Conservation (phyloP, 768 basidiomycete genomes). For the Agaricus sinodeliciosus region DNA sequence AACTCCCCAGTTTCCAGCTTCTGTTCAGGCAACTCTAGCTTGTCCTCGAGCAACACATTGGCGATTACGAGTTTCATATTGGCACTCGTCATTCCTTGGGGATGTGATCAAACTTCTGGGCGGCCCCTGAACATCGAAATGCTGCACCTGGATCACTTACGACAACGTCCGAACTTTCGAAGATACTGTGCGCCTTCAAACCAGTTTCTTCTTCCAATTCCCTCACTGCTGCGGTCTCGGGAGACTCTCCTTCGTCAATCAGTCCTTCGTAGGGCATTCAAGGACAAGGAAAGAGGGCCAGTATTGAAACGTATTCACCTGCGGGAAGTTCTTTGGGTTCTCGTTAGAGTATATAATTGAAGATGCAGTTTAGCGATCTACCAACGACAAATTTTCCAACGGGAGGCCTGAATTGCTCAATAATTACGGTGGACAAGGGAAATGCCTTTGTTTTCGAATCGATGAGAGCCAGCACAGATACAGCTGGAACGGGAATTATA, state of each 20-base stretch:
- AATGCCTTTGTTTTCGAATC: slow-evolving; percentile 69
- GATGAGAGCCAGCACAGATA: slow-evolving; percentile 78
- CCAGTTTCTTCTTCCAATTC: slow-evolving; percentile 95
- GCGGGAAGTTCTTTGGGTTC: slow-evolving; percentile 29
- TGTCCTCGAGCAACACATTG: slow-evolving; percentile 57
- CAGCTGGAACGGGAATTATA: slow-evolving; percentile 39
- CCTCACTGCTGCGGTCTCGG: slow-evolving; percentile 75
- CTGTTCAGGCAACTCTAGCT: slow-evolving; percentile 62
- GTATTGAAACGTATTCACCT: slow-evolving; percentile 15
- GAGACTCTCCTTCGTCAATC: slow-evolving; percentile 79
- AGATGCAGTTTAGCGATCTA: slow-evolving; percentile 15
- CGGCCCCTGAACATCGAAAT: not conserved
- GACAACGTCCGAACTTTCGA: slow-evolving; percentile 55
- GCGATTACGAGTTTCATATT: slow-evolving; percentile 86
- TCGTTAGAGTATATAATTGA: not conserved
- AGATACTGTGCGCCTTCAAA: slow-evolving; percentile 57
- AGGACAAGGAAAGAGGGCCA: not conserved
- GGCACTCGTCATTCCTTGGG: slow-evolving; percentile 86
- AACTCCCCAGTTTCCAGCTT: slow-evolving; percentile 85
- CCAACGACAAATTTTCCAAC: slow-evolving; percentile 73
- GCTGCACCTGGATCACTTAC: slow-evolving; percentile 66
- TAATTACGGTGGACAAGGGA: slow-evolving; percentile 70
- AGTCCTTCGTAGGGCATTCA: slow-evolving; percentile 41
- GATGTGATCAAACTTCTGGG: not conserved
- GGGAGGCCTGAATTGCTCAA: slow-evolving; percentile 92